Evolutionary conservation across 768 basidiomycete genomes (phyloP).

Genomic region (Panaeolus cyanescens): DNA sequence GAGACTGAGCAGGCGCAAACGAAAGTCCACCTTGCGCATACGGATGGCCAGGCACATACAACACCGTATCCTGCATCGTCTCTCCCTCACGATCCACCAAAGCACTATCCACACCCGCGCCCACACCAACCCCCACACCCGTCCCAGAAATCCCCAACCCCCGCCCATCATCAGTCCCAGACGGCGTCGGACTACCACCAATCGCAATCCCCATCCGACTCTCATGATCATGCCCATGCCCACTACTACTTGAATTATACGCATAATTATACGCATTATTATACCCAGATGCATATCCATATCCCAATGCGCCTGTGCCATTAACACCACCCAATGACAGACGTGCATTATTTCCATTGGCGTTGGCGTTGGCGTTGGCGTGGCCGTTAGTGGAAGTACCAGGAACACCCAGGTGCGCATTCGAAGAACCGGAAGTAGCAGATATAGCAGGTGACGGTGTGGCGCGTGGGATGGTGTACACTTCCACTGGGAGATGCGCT

Average conservation of each 20-base stretch:
- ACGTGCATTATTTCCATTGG: background rate
- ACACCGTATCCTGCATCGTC: background rate
- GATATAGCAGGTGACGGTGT: slow-evolving; percentile 26
- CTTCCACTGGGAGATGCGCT: slow-evolving; percentile 32
- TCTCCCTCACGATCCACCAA: background rate
- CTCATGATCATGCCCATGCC: background rate
- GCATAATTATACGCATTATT: background rate
- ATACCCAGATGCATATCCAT: background rate
- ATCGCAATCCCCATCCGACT: slow-evolving; percentile 36
- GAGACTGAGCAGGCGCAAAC: background rate
- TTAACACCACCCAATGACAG: background rate
- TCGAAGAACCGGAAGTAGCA: slow-evolving; percentile 5
- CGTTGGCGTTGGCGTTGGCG: background rate
- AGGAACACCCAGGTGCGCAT: background rate
- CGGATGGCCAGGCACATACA: slow-evolving; percentile 11
- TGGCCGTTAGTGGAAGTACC: no score
- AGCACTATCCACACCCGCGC: background rate
- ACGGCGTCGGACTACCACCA: slow-evolving; percentile 16
- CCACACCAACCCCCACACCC: background rate
- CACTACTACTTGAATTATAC: background rate
- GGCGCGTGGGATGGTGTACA: background rate
- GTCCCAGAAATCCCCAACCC: slow-evolving; percentile 30
- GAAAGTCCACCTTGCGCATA: slow-evolving; percentile 13
- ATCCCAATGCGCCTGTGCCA: background rate
- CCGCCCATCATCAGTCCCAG: no score